These are phyloP conservation scores for Murraya koenigii DNA, from an alignment of 345 rosid genomes.

Conservation along the genomic window DNA sequence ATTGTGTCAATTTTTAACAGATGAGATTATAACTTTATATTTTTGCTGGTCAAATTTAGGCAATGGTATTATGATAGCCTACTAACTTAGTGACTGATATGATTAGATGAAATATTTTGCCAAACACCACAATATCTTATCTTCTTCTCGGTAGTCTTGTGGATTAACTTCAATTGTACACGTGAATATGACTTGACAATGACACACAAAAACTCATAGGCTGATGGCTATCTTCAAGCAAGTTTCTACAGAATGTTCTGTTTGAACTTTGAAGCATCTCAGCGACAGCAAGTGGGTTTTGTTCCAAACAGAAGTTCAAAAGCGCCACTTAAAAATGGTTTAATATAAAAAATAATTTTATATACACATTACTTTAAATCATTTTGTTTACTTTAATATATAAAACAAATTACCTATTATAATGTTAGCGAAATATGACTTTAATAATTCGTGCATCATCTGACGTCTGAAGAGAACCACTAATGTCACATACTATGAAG, in stretches of 20 bases:
- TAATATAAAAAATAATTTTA: too few species aligned
- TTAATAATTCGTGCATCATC: too few species aligned
- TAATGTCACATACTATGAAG: too few species aligned
- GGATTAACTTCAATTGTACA: conserved; percentile 13
- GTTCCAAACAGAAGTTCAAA: too few species aligned
- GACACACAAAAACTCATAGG: neutral
- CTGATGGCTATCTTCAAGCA: neutral
- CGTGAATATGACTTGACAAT: conserved; percentile 11
- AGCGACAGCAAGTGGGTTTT: neutral
- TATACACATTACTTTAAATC: too few species aligned
- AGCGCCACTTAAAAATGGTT: too few species aligned
- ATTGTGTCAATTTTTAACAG: neutral
- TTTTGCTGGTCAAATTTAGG: neutral
- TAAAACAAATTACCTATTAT: too few species aligned
- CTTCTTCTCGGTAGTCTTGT: neutral
- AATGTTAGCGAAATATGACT: too few species aligned
- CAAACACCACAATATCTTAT: conserved; percentile 14
- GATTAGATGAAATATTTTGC: conserved; percentile 15
- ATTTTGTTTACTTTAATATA: too few species aligned
- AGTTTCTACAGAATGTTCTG: neutral
- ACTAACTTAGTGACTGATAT: neutral
- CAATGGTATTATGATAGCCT: neutral
- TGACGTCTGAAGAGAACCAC: too few species aligned
- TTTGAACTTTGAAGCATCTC: too few species aligned
- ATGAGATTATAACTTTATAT: neutral